These are phyloP conservation scores for Diaporthe batatas DNA, from an alignment of 2,329 filamentous ascomycete species.

Conservation along the genomic window DNA sequence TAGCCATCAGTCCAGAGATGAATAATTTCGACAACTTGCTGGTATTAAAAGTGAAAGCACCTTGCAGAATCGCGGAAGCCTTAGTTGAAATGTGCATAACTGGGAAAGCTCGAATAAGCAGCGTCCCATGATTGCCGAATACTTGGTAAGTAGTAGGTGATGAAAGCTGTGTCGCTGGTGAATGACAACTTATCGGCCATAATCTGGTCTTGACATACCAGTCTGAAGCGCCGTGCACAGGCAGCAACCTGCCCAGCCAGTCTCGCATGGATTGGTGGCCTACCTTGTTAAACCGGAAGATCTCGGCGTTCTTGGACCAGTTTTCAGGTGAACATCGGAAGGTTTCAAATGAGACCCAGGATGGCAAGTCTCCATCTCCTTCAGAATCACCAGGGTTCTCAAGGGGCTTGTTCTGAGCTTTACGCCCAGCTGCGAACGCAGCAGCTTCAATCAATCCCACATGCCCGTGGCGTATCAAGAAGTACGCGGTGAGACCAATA, in stretches of 20 bases:
- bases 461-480: background rate
- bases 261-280: no score
- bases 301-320: no score
- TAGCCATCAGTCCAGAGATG: background rate
- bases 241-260: no score
- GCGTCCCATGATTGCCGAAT: background rate
- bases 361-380: background rate
- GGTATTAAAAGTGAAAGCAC: background rate
- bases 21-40: no score
- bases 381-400: background rate
- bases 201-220: no score
- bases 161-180: background rate
- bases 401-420: no score
- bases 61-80: background rate
- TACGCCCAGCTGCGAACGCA: background rate
- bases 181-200: background rate
- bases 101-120: background rate
- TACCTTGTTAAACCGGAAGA: no score
- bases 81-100: background rate
- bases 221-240: no score
- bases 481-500: slow-evolving; percentile 3
- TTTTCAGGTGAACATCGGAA: background rate
- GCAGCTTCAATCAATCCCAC: background rate
- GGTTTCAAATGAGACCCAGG: background rate
- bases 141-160: background rate